Evolutionary conservation across 2,329 filamentous ascomycete genomes (phyloP), one percentile per base, ranked within the genome.

Genomic region (Colletotrichum magnum): DNA sequence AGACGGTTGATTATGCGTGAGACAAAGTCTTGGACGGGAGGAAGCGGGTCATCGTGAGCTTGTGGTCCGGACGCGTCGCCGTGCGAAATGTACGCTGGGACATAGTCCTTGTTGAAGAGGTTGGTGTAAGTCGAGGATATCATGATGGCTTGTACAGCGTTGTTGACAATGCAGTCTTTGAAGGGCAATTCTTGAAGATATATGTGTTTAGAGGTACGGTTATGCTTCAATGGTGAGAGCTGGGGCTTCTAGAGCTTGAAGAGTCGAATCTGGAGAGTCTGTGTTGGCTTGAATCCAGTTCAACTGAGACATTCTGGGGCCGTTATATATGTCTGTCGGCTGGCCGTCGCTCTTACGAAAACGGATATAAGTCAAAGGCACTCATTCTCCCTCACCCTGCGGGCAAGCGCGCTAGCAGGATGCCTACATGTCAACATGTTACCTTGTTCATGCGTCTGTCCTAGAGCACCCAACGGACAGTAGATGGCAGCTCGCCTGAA

Each of bases 271-370:
- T 36, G 32, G 32, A 36, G 32, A 36, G 32, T 36, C 10, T 36
- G 32, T 10, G 32, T 36, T 36, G 32, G 32, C 32, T 36, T 36
- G 32, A 36, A 36, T 36, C 32, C 9, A 12, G 53, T 7, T n/a
- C 53, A 53, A 41, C 53, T 50, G 60, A 64, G 53, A 68, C 65
- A 58, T 58, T n/a, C 48, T 18, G 26, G 32, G 32, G 32, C 32
- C 10, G 32, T 36, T 36, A 36, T 36, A 36, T 36, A 36, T 36
- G 32, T 36, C 32, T 36, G 7, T 36, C 32, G 32, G 32, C 32
- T 36, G 32, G 32, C 32, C 32, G 32, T 36, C 15, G 41, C 41
- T 12, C 41, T 6, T 43, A 15, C 54, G 28, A 18, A 52, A 16
- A 48, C 18, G 41, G 41, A 15, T 43, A 7, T 43, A n/a, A 15